phyloP scores from a whole-genome alignment of 2,329 filamentous ascomycete species.

The Penicillium sp. region DNA sequence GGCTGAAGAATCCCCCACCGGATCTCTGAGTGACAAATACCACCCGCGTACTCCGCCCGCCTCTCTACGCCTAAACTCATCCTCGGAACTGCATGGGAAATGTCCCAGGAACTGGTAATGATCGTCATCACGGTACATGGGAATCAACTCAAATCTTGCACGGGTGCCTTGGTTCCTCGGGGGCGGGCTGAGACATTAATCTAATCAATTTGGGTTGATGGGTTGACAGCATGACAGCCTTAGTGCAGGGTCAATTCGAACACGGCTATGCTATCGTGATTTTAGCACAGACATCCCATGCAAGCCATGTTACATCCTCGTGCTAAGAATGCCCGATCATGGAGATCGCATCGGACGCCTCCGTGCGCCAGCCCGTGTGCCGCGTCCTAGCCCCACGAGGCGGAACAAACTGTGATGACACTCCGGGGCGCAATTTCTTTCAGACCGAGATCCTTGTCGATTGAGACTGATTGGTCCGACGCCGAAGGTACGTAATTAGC shows the following conservation, averaged over 20 bases:
- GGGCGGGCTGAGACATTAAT: slow-evolving; percentile 1
- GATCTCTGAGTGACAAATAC: slow-evolving; percentile 18
- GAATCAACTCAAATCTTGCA: background rate
- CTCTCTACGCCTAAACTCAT: background rate
- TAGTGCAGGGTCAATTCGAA: background rate
- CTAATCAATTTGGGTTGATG: background rate
- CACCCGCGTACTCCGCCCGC: background rate
- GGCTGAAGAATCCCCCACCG: background rate
- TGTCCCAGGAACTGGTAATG: slow-evolving; percentile 12
- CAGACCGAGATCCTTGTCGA: slow-evolving; percentile 5
- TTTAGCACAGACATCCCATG: background rate
- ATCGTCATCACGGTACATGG: slow-evolving; percentile 9
- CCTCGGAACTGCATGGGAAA: background rate
- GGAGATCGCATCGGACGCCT: slow-evolving; percentile 14
- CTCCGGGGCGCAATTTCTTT: slow-evolving; percentile 8
- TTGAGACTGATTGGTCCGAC: slow-evolving; percentile 3
- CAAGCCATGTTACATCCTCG: slow-evolving; percentile 6
- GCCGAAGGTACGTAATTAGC: slow-evolving; percentile 2
- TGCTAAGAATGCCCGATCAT: slow-evolving; percentile 13
- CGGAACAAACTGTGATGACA: slow-evolving; percentile 13
- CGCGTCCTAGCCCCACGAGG: slow-evolving; percentile 22
- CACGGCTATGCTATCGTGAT: background rate
- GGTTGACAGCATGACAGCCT: background rate
- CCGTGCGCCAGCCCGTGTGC: slow-evolving; percentile 15
- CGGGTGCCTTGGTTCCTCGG: background rate